These are phyloP conservation scores for Serendipita sp. DNA, from an alignment of 768 basidiomycete species.

Conservation along the genomic window DNA sequence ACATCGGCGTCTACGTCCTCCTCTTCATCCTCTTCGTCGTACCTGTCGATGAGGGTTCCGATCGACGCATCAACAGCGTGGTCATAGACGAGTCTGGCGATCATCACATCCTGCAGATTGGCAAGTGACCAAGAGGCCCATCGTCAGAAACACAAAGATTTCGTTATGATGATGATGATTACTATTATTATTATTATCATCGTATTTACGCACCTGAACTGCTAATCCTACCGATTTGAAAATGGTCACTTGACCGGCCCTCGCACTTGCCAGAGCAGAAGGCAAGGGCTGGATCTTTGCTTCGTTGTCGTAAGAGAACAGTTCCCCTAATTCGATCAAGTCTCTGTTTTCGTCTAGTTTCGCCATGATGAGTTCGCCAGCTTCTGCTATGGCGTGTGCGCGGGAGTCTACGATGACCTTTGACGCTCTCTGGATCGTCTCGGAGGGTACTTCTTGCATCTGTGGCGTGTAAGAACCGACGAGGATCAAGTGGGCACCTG, in stretches of 20 bases:
- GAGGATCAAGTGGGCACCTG: constrained; percentile 53
- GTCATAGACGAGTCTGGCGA: constrained; percentile 50
- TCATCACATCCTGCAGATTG: constrained; percentile 72
- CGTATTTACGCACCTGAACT: not conserved
- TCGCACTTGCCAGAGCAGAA: not conserved
- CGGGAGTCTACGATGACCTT: constrained; percentile 58
- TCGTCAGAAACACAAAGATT: not conserved
- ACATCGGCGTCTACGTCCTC: not conserved
- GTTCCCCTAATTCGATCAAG: constrained; percentile 55
- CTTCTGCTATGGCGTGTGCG: constrained; percentile 36
- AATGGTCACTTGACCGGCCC: constrained; percentile 41
- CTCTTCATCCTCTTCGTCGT: constrained; percentile 19
- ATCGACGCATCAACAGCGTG: constrained; percentile 37
- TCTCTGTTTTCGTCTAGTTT: constrained; percentile 14
- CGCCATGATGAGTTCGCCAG: constrained; percentile 64
- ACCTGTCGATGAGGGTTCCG: constrained; percentile 34
- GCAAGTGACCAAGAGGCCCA: not conserved
- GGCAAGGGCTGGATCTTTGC: not conserved
- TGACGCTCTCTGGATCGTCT: constrained; percentile 38
- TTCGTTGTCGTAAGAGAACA: constrained; percentile 21
- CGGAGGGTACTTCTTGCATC: constrained; percentile 61
- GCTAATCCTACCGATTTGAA: constrained; percentile 85
- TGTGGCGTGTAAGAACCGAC: constrained; percentile 67
- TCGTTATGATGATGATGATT: too few relatives aligned
- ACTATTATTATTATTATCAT: not conserved